phyloP scores from a whole-genome alignment of 2,329 filamentous ascomycete species.

The Fusarium devonianum region DNA sequence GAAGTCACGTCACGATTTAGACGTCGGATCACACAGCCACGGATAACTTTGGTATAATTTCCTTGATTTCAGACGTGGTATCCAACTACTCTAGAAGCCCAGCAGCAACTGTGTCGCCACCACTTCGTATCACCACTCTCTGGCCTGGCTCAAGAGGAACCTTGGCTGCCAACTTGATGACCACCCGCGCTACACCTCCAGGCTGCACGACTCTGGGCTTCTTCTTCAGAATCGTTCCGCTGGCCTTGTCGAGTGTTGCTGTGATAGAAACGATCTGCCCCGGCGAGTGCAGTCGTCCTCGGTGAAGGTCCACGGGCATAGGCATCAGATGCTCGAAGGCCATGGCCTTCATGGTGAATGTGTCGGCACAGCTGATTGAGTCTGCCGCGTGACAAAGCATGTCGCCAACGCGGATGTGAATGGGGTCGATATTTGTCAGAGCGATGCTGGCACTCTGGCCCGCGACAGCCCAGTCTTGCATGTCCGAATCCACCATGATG shows the following conservation, averaged over 20 bases:
- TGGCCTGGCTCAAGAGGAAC: slow-evolving; percentile 83
- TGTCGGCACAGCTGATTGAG: slow-evolving; percentile 74
- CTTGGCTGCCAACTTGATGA: slow-evolving; percentile 74
- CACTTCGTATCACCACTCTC: slow-evolving; percentile 80
- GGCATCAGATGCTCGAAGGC: slow-evolving; percentile 91
- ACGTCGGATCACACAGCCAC: not conserved
- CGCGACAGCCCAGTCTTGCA: slow-evolving; percentile 87
- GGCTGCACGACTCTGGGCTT: slow-evolving; percentile 85
- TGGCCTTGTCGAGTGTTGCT: slow-evolving; percentile 79
- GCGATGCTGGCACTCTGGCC: slow-evolving; percentile 90
- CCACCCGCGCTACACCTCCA: slow-evolving; percentile 77
- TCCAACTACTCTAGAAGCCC: slow-evolving; percentile 83
- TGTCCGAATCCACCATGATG: slow-evolving; percentile 76
- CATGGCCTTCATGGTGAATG: slow-evolving; percentile 82
- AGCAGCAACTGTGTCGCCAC: slow-evolving; percentile 85
- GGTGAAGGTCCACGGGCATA: slow-evolving; percentile 87
- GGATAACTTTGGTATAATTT: too few relatives aligned
- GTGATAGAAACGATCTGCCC: slow-evolving; percentile 76
- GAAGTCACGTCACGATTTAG: not conserved
- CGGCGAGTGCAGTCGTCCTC: slow-evolving; percentile 80
- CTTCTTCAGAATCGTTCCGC: slow-evolving; percentile 79
- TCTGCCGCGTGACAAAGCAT: slow-evolving; percentile 77
- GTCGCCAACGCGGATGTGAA: slow-evolving; percentile 83
- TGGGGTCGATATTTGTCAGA: slow-evolving; percentile 82
- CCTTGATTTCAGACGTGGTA: too few relatives aligned